These are phyloP conservation scores for Cryptosporidium tyzzeri DNA, from an alignment of 169 alveolate genomes.

Conservation along the genomic window DNA sequence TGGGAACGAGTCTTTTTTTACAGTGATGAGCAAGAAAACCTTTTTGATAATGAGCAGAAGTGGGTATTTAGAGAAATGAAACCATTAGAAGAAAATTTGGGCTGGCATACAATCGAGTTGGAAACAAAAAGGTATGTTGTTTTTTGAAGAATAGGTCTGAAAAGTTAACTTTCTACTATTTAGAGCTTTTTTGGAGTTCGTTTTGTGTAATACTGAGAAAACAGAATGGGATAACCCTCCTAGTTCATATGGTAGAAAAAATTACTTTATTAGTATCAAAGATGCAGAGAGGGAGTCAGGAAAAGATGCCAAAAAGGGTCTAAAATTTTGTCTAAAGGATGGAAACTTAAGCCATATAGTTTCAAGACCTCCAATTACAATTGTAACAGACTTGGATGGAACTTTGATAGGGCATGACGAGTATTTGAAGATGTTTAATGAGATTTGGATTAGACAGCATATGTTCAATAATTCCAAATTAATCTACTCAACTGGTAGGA, in stretches of 20 bases:
- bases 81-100: neutral
- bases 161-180: neutral
- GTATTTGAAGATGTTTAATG: slow-evolving; percentile 62
- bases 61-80: slow-evolving; percentile 35
- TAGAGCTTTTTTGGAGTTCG: slow-evolving; percentile 53
- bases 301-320: neutral
- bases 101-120: slow-evolving; percentile 36
- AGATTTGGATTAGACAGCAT: slow-evolving; percentile 76
- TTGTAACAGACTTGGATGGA: slow-evolving; percentile 79
- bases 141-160: neutral
- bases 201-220: slow-evolving; percentile 20
- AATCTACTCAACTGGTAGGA: slow-evolving; percentile 79
- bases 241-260: neutral
- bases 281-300: slow-evolving; percentile 1
- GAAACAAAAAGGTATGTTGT: slow-evolving; percentile 33
- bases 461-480: slow-evolving; percentile 77
- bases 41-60: neutral
- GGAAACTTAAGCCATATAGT: slow-evolving; percentile 7
- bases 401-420: slow-evolving; percentile 76
- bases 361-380: slow-evolving; percentile 33
- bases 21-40: slow-evolving; percentile 23
- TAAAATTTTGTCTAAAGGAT: slow-evolving; percentile 33
- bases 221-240: slow-evolving; percentile 76
- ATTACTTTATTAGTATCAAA: slow-evolving; percentile 16
- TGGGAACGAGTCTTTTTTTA: slow-evolving; percentile 37